Conservation (phyloP, 2,329 filamentous ascomycete species). For the Penicillium italicum region DNA sequence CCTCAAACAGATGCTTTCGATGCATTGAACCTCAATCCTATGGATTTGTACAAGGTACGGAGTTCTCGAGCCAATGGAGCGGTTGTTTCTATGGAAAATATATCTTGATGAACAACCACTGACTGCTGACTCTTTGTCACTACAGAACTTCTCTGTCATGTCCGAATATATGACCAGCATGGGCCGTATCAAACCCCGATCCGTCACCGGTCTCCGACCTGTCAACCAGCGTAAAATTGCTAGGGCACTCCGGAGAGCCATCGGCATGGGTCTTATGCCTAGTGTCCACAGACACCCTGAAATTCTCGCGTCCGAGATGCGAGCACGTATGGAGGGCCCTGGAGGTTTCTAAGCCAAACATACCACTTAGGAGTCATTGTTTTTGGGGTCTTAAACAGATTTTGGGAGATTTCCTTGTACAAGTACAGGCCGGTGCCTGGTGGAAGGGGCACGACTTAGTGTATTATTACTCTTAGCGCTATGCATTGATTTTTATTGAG, state of each 20-base stretch:
- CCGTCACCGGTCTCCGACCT: conserved; percentile 72
- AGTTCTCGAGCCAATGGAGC: not conserved
- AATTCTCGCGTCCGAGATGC: conserved; percentile 53
- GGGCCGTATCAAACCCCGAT: conserved; percentile 78
- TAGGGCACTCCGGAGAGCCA: conserved; percentile 82
- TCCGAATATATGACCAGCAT: conserved; percentile 81
- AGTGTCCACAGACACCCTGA: conserved; percentile 87
- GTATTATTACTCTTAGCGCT: conserved; percentile 25
- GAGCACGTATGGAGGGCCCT: conserved; percentile 26
- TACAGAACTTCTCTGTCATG: conserved; percentile 86
- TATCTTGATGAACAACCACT: conserved; percentile 3
- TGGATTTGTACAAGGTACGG: conserved; percentile 80
- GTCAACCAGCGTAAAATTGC: conserved; percentile 91
- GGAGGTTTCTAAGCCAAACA: conserved; percentile 7
- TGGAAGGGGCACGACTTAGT: conserved; percentile 9
- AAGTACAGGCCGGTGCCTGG: conserved; percentile 12
- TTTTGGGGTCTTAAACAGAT: not conserved
- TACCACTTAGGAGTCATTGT: conserved; percentile 11
- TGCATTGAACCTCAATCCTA: conserved; percentile 70
- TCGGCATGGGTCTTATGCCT: conserved; percentile 88
- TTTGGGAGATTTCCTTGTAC: conserved; percentile 15
- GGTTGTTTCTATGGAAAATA: not conserved
- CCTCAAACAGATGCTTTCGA: conserved; percentile 72
- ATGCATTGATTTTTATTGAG: conserved; percentile 11
- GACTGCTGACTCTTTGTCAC: not conserved